phyloP scores from a whole-genome alignment of 768 basidiomycete genomes.

The Chalciporus piperatus region DNA sequence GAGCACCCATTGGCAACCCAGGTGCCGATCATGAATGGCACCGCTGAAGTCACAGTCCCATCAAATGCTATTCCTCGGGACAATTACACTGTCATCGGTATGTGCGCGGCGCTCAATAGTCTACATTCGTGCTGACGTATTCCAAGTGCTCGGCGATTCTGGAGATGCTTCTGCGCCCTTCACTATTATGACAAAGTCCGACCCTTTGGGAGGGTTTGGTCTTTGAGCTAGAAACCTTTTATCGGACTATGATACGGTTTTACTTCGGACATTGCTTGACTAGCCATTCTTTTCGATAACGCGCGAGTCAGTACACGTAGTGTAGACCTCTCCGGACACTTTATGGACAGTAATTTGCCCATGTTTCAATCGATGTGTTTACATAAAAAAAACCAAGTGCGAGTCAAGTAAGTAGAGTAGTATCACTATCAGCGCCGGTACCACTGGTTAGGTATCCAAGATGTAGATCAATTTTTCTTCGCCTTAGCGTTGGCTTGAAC shows the following conservation, averaged over 20 bases:
- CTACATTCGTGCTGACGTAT: not conserved
- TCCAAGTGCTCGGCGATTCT: slow-evolving; percentile 62
- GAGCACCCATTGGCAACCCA: slow-evolving; percentile 55
- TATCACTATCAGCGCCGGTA: too few relatives aligned
- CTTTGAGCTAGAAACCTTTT: not conserved
- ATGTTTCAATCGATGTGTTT: too few relatives aligned
- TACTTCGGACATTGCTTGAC: slow-evolving; percentile 1
- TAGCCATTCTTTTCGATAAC: slow-evolving; percentile 6
- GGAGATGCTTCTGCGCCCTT: slow-evolving; percentile 61
- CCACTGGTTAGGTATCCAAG: not conserved
- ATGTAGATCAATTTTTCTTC: slow-evolving; percentile 35
- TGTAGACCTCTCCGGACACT: slow-evolving; percentile 10
- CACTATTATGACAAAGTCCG: slow-evolving; percentile 38
- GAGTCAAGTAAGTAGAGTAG: not conserved
- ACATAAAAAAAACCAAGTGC: not conserved
- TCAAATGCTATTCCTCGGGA: slow-evolving; percentile 34
- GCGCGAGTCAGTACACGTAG: not conserved
- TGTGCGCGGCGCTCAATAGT: slow-evolving; percentile 28
- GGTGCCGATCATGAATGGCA: slow-evolving; percentile 52
- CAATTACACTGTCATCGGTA: slow-evolving; percentile 63
- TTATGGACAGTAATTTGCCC: slow-evolving; percentile 12
- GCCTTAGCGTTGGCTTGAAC: slow-evolving; percentile 30
- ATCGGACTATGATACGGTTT: not conserved
- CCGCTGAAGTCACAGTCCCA: slow-evolving; percentile 52
- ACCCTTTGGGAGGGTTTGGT: not conserved